These are phyloP conservation scores for Asclepias syriaca DNA, from an alignment of 257 asterid species.

Conservation along the genomic window DNA sequence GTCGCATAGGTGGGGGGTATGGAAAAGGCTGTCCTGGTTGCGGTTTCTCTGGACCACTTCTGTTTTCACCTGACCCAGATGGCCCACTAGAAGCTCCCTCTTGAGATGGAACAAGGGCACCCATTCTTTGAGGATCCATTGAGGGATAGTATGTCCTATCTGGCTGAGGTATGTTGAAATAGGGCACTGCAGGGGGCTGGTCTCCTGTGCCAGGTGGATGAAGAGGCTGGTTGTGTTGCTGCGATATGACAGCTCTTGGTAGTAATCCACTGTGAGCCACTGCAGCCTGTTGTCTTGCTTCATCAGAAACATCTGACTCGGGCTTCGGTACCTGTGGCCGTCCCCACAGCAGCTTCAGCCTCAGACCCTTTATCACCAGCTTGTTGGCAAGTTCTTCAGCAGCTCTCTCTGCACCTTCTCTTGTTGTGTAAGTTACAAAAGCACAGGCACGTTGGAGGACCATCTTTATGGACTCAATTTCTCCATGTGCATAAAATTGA, in stretches of 20 bases:
- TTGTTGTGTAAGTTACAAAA: constrained; percentile 79
- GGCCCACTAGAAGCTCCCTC: constrained; percentile 66
- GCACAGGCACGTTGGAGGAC: constrained; percentile 93
- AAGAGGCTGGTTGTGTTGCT: constrained; percentile 78
- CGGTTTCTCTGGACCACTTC: constrained; percentile 35
- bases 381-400: constrained; percentile 93
- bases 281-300: constrained; percentile 68
- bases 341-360: constrained; percentile 96
- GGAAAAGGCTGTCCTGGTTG: constrained; percentile 46
- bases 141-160: constrained; percentile 84
- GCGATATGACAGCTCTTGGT: constrained; percentile 88
- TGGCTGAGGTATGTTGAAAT: constrained; percentile 84
- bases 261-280: constrained; percentile 78
- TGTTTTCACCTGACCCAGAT: constrained; percentile 49
- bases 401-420: constrained; percentile 97
- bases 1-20: constrained; percentile 54
- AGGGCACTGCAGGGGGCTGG: constrained; percentile 60
- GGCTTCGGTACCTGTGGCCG: constrained; percentile 70
- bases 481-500: constrained; percentile 91
- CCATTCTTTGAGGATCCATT: constrained; percentile 98
- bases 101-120: constrained; percentile 65
- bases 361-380: constrained; percentile 77
- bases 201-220: constrained; percentile 51
- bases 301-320: constrained; percentile 65
- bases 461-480: constrained; percentile 88